Evolutionary conservation across 1,284 basidiomycete genomes (phyloP), one percentile per base, ranked within the genome.

Genomic region (Grifola frondosa): DNA sequence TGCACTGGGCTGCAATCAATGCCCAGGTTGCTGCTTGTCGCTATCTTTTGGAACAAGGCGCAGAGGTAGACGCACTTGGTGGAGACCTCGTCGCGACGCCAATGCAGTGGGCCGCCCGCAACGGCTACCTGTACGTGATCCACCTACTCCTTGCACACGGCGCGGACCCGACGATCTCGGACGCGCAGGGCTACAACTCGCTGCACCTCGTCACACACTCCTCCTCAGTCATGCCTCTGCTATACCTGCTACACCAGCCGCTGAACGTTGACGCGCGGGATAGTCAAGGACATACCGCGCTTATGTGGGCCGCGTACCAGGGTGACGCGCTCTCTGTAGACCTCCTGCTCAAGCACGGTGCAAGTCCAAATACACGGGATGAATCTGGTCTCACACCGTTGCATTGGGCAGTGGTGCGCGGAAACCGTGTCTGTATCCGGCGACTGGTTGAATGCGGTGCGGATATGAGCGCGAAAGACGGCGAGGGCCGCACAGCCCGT

Each of bases 251-350:
- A 3, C 93, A 96, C 61, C 91, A 96, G 54, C 90, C 92, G 2
- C 80, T 97, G 49, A 84, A 82, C 25, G 85, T 96, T 38, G 93
- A 97, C 62, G 86, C 87, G 31, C 78, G 84, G 31, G 97, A 99
- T 64, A 73, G 83, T 1, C 90, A 94, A 59, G 96, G 96, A 0
- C 97, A 99, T 61, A 98, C 96, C 0, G 79, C 91, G 0, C 77
- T 99, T 40, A 97, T 98, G 91, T 99, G 97, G 97, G 97, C 97
- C 2, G 92, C 94, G 4, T 99, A 98, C 68, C 97, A 99, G 64
- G 96, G 96, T 32, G 97, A 99, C 59, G 94, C 92, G 1, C 80
- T 99, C 17, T 94, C 90, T 0, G 92, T 99, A 3, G 92, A 97
- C 50, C 68, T 99, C 24, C 69, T 99, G 15, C 76, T 99, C 40